These are phyloP conservation scores for Schizothecium vesticola DNA, from an alignment of 495 filamentous ascomycete genomes.

Conservation along the genomic window DNA sequence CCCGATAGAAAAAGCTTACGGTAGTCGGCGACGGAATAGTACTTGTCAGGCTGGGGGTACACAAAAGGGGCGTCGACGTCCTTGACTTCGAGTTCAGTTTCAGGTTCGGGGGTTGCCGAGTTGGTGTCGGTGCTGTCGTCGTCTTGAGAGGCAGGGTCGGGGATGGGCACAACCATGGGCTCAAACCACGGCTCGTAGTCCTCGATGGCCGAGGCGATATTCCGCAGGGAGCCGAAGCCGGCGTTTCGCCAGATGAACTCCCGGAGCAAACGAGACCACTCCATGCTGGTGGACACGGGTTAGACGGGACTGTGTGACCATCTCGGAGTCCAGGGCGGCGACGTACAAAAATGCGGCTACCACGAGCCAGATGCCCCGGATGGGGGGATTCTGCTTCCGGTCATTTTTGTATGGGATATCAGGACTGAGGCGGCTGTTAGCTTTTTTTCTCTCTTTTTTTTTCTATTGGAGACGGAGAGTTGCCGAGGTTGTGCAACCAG, in stretches of 20 bases:
- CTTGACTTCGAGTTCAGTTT: not conserved
- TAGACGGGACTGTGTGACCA: not conserved
- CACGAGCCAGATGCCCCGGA: constrained; percentile 24
- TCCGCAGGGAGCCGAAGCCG: constrained; percentile 57
- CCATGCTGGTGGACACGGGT: constrained; percentile 22
- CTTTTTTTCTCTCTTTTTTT: not conserved
- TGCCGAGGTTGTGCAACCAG: not conserved
- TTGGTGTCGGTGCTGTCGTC: not conserved
- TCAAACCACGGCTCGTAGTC: constrained; percentile 64
- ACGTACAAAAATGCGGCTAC: constrained; percentile 24
- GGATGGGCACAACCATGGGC: constrained; percentile 65
- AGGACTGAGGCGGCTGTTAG: constrained; percentile 20
- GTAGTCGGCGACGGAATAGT: constrained; percentile 65
- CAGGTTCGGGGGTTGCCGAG: not conserved
- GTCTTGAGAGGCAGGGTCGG: constrained; percentile 6
- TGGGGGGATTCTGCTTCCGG: constrained; percentile 21
- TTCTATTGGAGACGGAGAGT: not conserved
- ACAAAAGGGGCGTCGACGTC: not conserved
- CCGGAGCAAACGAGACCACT: constrained; percentile 29
- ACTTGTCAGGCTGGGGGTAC: constrained; percentile 33
- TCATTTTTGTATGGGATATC: constrained; percentile 27
- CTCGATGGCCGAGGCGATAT: constrained; percentile 51
- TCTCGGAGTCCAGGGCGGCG: not conserved
- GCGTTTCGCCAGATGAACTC: constrained; percentile 58
- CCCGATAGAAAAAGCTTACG: constrained; percentile 60